Evolutionary conservation across 78 protist genomes (phyloP), one percentile per base, ranked within the genome.

Genomic region (Bodo saltans): DNA sequence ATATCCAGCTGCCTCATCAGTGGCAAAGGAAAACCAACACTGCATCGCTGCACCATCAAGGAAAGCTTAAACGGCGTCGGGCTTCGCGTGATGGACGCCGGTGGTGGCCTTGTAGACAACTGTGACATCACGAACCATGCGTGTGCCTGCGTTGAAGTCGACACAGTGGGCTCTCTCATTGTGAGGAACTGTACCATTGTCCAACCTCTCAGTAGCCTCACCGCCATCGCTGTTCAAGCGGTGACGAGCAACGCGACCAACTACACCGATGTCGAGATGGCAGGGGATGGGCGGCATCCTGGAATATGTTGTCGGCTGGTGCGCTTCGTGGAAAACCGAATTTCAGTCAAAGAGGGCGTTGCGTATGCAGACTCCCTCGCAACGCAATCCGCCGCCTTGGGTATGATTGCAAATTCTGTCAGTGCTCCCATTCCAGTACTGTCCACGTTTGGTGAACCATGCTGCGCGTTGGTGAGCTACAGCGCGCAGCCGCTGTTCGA

Each of bases 121-220:
- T 42, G 42, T 27, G 69, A 67, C 37, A 60, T 76, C 69, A 47
- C 38, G 69, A 37, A 68, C 69, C 81, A 76, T 38, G 53, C 38
- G 37, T 32, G 33, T 25, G 8, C 12, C 81, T 76, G 81, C 81
- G 69, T 76, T 29, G 53, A 76, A 25, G 3, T 4, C 69, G 81
- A 76, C 69, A 26, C 33, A 17, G 25, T 27, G 37, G 81, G 81
- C 27, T 3, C 12, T 26, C 21, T 23, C 69, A 27, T 39, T 27
- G 12, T 76, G 42, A 38, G 42, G 35, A 67, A 76, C 35, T 42
- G 42, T 67, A 47, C 42, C n/a, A 76, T 76, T 29, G 17, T 47
- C n/a, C 60, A 47, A 17, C 60, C 60, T 17, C 60, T 47, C 60
- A 17, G 60, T 47, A 17, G 60, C n/a, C n/a, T n/a, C n/a, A n/a